Evolutionary conservation across 805 yeast genomes (phyloP).

Genomic region (Lachancea sp.): DNA sequence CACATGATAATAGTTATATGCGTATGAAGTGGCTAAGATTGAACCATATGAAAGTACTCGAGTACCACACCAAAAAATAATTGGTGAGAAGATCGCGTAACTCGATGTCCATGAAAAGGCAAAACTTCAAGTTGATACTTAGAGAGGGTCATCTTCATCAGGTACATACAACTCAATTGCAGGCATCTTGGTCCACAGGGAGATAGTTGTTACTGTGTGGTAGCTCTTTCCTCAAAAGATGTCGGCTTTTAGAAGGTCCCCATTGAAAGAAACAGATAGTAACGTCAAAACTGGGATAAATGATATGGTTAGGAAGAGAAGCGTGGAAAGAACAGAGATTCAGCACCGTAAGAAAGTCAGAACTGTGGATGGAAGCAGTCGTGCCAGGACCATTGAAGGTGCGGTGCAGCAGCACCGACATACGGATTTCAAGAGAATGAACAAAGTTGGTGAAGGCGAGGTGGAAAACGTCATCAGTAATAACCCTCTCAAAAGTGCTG

Average conservation of each 20-base stretch:
- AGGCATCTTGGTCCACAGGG: neutral
- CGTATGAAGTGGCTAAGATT: too few species aligned
- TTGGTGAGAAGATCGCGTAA: neutral
- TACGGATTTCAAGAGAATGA: constrained; percentile 15
- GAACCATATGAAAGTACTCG: too few species aligned
- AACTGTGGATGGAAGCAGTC: constrained; percentile 20
- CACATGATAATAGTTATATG: neutral
- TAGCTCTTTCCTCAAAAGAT: neutral
- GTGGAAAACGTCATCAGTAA: neutral
- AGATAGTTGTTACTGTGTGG: neutral
- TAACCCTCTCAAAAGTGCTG: constrained; percentile 6
- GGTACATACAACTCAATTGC: neutral
- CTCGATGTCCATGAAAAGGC: too few species aligned
- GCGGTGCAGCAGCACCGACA: constrained; percentile 26
- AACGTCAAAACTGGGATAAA: constrained; percentile 16
- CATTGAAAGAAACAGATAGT: constrained; percentile 31
- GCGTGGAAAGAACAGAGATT: constrained; percentile 21
- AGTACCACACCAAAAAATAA: too few species aligned
- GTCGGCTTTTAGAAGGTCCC: constrained; percentile 19
- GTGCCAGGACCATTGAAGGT: constrained; percentile 34
- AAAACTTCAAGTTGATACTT: too few species aligned
- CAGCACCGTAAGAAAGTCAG: constrained; percentile 17
- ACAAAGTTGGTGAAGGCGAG: neutral
- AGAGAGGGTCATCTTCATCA: neutral
- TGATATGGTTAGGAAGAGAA: constrained; percentile 21